Base-by-base conservation (phyloP, 169 alveolate species). In the Cryptosporidium andersoni region DNA sequence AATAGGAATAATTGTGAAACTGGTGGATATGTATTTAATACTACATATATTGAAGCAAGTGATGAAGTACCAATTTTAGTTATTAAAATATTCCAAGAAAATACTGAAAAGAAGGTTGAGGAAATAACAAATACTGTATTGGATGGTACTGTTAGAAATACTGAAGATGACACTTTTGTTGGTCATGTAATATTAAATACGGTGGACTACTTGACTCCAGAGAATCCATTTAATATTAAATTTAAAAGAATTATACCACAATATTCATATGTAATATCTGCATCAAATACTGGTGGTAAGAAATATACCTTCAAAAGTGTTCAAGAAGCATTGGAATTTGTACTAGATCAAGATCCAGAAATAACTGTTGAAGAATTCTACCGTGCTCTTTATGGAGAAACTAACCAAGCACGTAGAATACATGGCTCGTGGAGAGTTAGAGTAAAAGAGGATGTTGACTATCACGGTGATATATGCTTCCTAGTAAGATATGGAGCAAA, bases 381-480 rank as follows among this genome's bases (percentile, higher is more conserved):
- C 37, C 55, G 85, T 43, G 85, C 85, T 45, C 60, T 74, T 9
- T 74, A 74, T 58, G 85, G 85, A 0, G 85, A 74, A 45, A 74
- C 85, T 11, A 74, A 74, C 42, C 85, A 74, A 42, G 85, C 85
- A 58, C 55, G 85, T 42, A 74, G 85, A 48, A 74, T 74, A 25
- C 68, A 74, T n/a, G 85, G 85, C 2, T 68, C 85, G 14, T 74
- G 85, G 85, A 55, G 85, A 58, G 85, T 74, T 3, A 55, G 85
- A 74, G 85, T 74, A n/a, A 66, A 74, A 40, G 85, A 74, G 47
- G 51, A 74, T 56, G 60, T 74, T 56, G 85, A 74, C 43, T 74
- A 74, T 8, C 85, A 74, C 58, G 85, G 85, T 43, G 74, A 74
- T 14, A 64, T 74, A 11, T 74, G 85, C 36, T 62, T 74, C 43